A percentile compares a stretch with the other conserved stretches of the same genome.
phyloP scores from a whole-genome alignment of 2,329 filamentous ascomycete genomes.

The Xylaria digitata region DNA sequence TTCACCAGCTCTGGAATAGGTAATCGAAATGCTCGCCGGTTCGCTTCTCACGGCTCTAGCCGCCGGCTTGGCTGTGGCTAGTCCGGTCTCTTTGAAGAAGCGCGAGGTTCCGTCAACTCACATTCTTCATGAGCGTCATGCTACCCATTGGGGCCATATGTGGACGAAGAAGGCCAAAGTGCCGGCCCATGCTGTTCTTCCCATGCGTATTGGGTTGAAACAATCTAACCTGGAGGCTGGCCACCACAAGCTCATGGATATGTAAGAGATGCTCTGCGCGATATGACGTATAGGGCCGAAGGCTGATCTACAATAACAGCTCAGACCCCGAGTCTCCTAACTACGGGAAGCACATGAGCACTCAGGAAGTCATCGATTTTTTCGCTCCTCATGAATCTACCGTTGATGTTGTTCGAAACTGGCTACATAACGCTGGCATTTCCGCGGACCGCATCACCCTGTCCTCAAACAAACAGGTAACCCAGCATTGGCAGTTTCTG shows the following conservation, averaged over 20 bases:
- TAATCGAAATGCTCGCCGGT: constrained; percentile 36
- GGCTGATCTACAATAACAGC: constrained; percentile 33
- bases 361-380: constrained; percentile 52
- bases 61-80: constrained; percentile 39
- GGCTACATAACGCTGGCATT: constrained; percentile 51
- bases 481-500: not conserved
- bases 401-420: constrained; percentile 50
- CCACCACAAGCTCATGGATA: constrained; percentile 49
- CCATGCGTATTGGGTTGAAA: constrained; percentile 51
- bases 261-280: constrained; percentile 38
- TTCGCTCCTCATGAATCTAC: constrained; percentile 52
- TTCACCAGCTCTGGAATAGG: constrained; percentile 9
- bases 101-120: constrained; percentile 45
- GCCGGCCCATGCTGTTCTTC: constrained; percentile 43
- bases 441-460: constrained; percentile 39
- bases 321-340: constrained; percentile 46
- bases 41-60: constrained; percentile 37
- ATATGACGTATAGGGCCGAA: not conserved
- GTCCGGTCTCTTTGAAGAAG: constrained; percentile 33
- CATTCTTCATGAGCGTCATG: constrained; percentile 50
- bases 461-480: constrained; percentile 46
- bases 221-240: constrained; percentile 49
- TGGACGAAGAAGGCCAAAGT: constrained; percentile 48
- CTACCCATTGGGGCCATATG: constrained; percentile 39
- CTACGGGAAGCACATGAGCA: constrained; percentile 55